Percentiles rank a stretch among this genome's conserved stretches.
These are phyloP conservation scores for Lipomyces chichibuensis DNA, from an alignment of 805 yeast genomes.

Conservation along the genomic window DNA sequence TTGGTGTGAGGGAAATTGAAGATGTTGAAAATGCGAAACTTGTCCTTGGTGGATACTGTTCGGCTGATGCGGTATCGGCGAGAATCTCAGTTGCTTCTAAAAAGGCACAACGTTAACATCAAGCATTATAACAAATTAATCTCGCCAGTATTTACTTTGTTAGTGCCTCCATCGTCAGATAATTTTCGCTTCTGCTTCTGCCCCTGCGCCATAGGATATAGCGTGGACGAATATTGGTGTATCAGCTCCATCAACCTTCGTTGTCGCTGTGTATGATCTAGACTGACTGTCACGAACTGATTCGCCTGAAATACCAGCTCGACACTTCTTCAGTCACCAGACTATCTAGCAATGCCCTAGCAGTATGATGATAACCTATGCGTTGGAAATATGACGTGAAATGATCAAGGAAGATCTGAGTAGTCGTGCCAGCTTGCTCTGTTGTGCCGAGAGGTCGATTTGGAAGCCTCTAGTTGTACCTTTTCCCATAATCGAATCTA, in stretches of 20 bases:
- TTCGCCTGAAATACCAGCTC: background rate
- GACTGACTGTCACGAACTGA: background rate
- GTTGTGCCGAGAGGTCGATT: background rate
- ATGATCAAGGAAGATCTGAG: background rate
- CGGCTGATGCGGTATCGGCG: background rate
- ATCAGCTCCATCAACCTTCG: background rate
- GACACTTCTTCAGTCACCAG: background rate
- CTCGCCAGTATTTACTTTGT: background rate
- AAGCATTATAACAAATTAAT: background rate
- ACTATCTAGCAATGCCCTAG: background rate
- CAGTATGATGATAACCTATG: background rate
- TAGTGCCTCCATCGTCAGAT: conserved; percentile 5
- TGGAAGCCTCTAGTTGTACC: too few species aligned
- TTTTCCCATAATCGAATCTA: too few species aligned
- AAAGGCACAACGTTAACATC: background rate
- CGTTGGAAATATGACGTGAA: background rate
- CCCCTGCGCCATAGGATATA: conserved; percentile 11
- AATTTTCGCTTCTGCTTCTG: conserved; percentile 13
- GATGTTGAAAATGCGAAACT: background rate
- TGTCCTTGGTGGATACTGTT: conserved; percentile 3
- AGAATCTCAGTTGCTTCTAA: background rate
- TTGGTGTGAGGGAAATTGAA: background rate
- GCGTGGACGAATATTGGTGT: conserved; percentile 8
- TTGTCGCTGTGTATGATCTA: background rate
- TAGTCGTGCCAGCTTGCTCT: background rate